A percentile compares a stretch with the other conserved stretches of the same genome.
These are phyloP conservation scores for Pleurostoma richardsiae DNA, from an alignment of 2,329 filamentous ascomycete genomes.

Conservation along the genomic window DNA sequence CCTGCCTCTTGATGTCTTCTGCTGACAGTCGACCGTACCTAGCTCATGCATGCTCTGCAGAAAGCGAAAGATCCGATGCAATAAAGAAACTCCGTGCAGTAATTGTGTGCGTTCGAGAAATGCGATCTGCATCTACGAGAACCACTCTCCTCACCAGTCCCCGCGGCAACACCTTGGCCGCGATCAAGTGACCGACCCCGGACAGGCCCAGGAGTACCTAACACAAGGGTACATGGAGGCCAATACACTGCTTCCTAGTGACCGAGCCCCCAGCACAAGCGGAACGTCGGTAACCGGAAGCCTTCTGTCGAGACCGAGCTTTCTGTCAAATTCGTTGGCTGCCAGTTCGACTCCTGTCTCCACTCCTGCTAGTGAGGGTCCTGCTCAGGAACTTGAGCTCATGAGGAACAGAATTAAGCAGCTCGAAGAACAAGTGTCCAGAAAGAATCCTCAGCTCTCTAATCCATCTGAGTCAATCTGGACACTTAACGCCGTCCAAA, in stretches of 20 bases:
- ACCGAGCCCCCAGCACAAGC: constrained; percentile 1
- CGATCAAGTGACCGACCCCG: too few species aligned
- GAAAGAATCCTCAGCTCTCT: constrained; percentile 8
- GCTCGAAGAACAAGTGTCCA: constrained; percentile 33
- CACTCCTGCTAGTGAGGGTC: constrained; percentile 13
- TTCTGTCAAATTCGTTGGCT: background rate
- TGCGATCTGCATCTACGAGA: constrained; percentile 24
- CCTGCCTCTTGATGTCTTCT: background rate
- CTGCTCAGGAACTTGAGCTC: constrained; percentile 23
- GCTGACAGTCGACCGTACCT: background rate
- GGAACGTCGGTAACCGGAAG: background rate
- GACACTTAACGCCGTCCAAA: constrained; percentile 25
- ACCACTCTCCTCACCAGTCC: constrained; percentile 9
- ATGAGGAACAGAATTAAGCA: constrained; percentile 32
- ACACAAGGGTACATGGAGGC: too few species aligned
- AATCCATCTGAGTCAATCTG: constrained; percentile 5
- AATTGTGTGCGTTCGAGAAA: constrained; percentile 32
- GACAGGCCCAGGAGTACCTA: background rate
- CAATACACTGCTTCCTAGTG: background rate
- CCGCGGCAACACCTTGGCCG: background rate
- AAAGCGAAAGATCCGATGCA: constrained; percentile 37
- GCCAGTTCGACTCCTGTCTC: constrained; percentile 7
- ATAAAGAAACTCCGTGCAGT: constrained; percentile 31
- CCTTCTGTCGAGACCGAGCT: background rate
- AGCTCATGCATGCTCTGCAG: constrained; percentile 36